A percentile compares a stretch with the other conserved stretches of the same genome.
phyloP scores from a whole-genome alignment of 192 early-diverging fungal species.

The Coemansia aciculifera region DNA sequence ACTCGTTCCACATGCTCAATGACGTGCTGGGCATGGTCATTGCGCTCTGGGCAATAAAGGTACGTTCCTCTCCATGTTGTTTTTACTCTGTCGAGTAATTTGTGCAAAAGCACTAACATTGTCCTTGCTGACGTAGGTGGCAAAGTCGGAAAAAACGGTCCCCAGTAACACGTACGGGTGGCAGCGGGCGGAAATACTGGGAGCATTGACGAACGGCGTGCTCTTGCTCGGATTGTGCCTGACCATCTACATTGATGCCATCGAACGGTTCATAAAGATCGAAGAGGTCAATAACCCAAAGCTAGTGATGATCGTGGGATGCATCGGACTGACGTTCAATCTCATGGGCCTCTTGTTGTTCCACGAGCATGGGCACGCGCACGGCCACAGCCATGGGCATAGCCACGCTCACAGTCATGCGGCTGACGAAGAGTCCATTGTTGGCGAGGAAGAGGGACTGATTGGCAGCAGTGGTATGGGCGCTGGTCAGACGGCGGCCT shows the following conservation, averaged over 20 bases:
- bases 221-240: conserved; percentile 89
- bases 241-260: conserved; percentile 83
- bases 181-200: conserved; percentile 90
- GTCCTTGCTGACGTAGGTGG: conserved; percentile 45
- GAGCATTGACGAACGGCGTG: conserved; percentile 90
- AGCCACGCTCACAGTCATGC: conserved; percentile 20
- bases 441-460: conserved; percentile 36
- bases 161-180: conserved; percentile 82
- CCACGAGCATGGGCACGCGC: conserved; percentile 68
- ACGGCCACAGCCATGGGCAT: conserved; percentile 58
- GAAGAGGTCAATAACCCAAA: conserved; percentile 70
- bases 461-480: conserved; percentile 11
- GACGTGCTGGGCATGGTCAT: conserved; percentile 77
- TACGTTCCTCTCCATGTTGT: conserved; percentile 2
- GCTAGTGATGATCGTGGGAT: conserved; percentile 76
- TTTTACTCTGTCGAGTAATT: background rate
- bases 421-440: conserved; percentile 42
- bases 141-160: conserved; percentile 59
- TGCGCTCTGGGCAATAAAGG: conserved; percentile 79
- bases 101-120: background rate
- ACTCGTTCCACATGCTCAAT: conserved; percentile 92
- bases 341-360: conserved; percentile 80
- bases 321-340: conserved; percentile 76
- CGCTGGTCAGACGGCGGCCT: background rate
- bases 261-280: conserved; percentile 76